Evolutionary conservation across 2,329 filamentous ascomycete species (phyloP).

Genomic region (Coniochaeta sp.): DNA sequence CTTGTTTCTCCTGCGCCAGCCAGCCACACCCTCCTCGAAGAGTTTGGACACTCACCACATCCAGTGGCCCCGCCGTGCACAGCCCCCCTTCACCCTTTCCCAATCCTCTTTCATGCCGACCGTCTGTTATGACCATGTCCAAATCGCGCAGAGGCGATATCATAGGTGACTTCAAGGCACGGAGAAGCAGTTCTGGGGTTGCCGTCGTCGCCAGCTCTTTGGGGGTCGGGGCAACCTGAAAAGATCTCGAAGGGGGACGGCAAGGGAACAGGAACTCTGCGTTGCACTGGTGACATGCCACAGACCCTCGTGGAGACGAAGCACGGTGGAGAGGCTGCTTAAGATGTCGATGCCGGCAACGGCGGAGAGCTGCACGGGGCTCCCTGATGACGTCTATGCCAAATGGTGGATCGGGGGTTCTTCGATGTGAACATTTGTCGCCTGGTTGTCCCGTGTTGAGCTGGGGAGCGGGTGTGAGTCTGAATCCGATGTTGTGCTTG

Average conservation of each 20-base stretch:
- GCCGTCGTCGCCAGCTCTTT: slow-evolving; percentile 22
- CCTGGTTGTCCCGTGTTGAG: background rate
- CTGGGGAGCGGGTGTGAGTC: background rate
- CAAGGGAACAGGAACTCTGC: slow-evolving; percentile 11
- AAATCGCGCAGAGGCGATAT: slow-evolving; percentile 30
- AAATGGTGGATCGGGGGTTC: slow-evolving; percentile 9
- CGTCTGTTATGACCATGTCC: slow-evolving; percentile 30
- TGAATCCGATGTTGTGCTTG: background rate
- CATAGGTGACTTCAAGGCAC: slow-evolving; percentile 29
- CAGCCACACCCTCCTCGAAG: background rate
- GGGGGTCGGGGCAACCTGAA: slow-evolving; percentile 27
- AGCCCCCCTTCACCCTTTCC: slow-evolving; percentile 23
- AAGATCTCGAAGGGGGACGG: slow-evolving; percentile 26
- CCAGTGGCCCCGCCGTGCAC: slow-evolving; percentile 29
- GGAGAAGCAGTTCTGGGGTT: slow-evolving; percentile 21
- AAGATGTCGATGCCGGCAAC: slow-evolving; percentile 31
- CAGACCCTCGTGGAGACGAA: slow-evolving; percentile 15
- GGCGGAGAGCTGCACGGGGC: slow-evolving; percentile 28
- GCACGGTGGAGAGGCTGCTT: slow-evolving; percentile 23
- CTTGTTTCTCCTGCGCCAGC: background rate
- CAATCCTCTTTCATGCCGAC: slow-evolving; percentile 28
- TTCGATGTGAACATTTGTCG: background rate
- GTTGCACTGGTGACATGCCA: slow-evolving; percentile 13
- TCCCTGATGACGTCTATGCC: slow-evolving; percentile 32
- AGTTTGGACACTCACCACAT: slow-evolving; percentile 18